Conservation (phyloP, 2,329 filamentous ascomycete species). For the Nemania diffusa region DNA sequence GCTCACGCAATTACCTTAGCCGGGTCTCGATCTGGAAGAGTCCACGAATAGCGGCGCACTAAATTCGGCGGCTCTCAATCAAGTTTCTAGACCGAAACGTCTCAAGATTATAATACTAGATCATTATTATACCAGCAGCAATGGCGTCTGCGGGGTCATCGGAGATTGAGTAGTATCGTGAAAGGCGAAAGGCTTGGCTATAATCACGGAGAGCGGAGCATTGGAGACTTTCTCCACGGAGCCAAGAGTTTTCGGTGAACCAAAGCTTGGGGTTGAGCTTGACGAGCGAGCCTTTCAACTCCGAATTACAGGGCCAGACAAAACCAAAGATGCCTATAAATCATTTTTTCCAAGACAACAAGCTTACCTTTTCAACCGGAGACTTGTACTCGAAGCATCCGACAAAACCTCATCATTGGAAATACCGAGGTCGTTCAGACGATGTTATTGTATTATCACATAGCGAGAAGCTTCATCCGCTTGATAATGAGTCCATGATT, state of each 20-base stretch:
- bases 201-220: not conserved
- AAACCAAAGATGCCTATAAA: too few species aligned
- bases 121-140: not conserved
- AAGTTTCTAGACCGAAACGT: not conserved
- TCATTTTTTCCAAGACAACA: too few species aligned
- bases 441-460: too few species aligned
- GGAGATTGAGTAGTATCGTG: constrained; percentile 7
- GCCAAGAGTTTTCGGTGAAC: constrained; percentile 3
- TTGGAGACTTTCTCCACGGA: constrained; percentile 16
- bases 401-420: too few species aligned
- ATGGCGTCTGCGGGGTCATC: constrained; percentile 7
- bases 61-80: not conserved
- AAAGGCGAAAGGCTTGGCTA: constrained; percentile 19
- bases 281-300: too few species aligned
- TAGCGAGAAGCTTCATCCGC: too few species aligned
- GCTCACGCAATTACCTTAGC: constrained; percentile 7
- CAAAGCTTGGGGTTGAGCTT: not conserved
- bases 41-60: constrained; percentile 23
- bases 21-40: not conserved
- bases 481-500: too few species aligned
- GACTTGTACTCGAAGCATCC: too few species aligned
- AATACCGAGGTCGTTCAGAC: too few species aligned
- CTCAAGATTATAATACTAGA: not conserved
- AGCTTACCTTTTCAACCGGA: too few species aligned
- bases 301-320: too few species aligned